A percentile compares a stretch with the other conserved stretches of the same genome.
phyloP scores from a whole-genome alignment of 495 filamentous ascomycete species.

The Penicillium desertorum region DNA sequence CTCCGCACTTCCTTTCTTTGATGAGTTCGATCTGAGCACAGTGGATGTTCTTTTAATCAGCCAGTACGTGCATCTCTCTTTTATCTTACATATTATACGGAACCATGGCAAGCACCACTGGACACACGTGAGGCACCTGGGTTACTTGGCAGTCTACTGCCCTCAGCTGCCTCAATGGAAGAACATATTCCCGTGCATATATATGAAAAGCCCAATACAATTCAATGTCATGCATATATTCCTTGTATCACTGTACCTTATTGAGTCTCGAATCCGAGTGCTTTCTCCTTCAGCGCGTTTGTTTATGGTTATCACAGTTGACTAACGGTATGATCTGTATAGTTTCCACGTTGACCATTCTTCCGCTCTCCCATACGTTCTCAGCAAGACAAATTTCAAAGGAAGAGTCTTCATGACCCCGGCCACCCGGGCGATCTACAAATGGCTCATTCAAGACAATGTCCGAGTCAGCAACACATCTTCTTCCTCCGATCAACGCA shows the following conservation, averaged over 20 bases:
- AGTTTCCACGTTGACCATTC: constrained; percentile 99
- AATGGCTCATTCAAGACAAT: constrained; percentile 97
- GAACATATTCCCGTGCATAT: constrained; percentile 24
- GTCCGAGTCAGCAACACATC: constrained; percentile 83
- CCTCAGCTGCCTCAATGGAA: neutral
- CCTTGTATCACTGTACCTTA: constrained; percentile 28
- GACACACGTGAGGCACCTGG: constrained; percentile 9
- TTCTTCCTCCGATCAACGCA: constrained; percentile 66
- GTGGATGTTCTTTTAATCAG: constrained; percentile 96
- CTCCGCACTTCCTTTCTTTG: constrained; percentile 91
- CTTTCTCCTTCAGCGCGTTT: neutral
- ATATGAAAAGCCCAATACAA: constrained; percentile 38
- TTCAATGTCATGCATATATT: constrained; percentile 23
- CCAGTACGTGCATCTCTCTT: constrained; percentile 68
- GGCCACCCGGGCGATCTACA: constrained; percentile 98
- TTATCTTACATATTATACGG: constrained; percentile 2
- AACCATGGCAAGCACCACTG: constrained; percentile 5
- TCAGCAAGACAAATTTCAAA: constrained; percentile 96
- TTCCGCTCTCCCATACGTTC: constrained; percentile 90
- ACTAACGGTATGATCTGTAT: constrained; percentile 28
- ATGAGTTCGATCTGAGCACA: constrained; percentile 95
- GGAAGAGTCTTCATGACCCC: constrained; percentile 99
- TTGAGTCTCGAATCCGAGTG: neutral
- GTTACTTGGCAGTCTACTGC: constrained; percentile 4
- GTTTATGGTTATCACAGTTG: constrained; percentile 5